Conservation (phyloP, 2,329 filamentous ascomycete genomes). For the Fusarium oxysporum region DNA sequence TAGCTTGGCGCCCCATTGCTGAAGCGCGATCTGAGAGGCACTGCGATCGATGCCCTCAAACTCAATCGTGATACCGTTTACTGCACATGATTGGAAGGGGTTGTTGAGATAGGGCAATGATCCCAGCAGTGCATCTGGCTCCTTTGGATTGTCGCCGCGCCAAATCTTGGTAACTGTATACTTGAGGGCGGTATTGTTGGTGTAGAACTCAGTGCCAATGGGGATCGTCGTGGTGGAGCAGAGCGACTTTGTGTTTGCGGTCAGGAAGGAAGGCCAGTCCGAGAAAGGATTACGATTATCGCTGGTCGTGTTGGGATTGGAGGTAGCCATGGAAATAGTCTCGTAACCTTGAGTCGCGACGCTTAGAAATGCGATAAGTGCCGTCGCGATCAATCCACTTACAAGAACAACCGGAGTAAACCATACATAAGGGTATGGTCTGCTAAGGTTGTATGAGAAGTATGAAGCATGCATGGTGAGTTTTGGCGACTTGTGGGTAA, state of each 20-base stretch:
- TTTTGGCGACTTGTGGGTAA: no score
- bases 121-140: neutral
- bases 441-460: neutral
- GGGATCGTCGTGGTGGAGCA: neutral
- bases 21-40: neutral
- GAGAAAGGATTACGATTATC: neutral
- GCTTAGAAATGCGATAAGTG: neutral
- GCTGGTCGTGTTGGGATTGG: neutral
- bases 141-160: neutral
- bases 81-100: neutral
- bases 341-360: conserved; percentile 1
- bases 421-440: neutral
- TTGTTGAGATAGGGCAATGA: neutral
- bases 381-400: neutral
- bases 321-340: neutral
- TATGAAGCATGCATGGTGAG: neutral
- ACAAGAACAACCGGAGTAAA: neutral
- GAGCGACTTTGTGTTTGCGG: neutral
- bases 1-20: neutral
- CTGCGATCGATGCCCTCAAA: neutral
- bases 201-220: neutral
- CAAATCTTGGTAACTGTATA: neutral
- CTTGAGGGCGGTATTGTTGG: neutral
- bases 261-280: neutral
- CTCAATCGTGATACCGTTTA: neutral